Evolutionary conservation across 1,139 yeast species (phyloP), one percentile per base, ranked within the genome.

Genomic region (Saccharomyces pastorianus): DNA sequence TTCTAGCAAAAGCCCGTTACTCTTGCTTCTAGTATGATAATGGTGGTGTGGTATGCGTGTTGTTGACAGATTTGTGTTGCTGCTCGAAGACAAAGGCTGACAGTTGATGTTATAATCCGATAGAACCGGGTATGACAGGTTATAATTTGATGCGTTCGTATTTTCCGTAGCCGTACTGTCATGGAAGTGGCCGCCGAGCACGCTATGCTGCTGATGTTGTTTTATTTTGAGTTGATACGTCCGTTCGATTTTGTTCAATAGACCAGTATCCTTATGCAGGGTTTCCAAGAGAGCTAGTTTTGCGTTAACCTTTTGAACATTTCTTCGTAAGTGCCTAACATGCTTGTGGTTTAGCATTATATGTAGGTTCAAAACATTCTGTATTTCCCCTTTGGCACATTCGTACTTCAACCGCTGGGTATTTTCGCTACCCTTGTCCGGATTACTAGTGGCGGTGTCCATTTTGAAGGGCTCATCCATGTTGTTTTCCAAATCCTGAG

Each of bases 301-400:
- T 1, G 84, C 76, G 63, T 84, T 86, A 29, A 85, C 82, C 61
- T 82, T 82, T 31, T 82, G 79, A 9, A 84, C 77, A 63, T 86
- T 91, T 56, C 78, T 79, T 57, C 83, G 82, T 4, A 85, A 77
- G 48, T 77, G 68, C 27, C 76, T 73, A 51, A 83, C 72, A 66
- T 87, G 91, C 55, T 83, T 78, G 67, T 85, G 90, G 59, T 84
- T 85, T 58, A 86, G 73, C 50, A 87, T 69, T 14, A 86, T 83
- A 66, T 87, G 95, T 54, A 85, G 69, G 66, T 86, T 88, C 32
- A 87, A 84, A 63, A 61, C 71, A 63, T 63, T 76, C 57, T 64
- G 50, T 13, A 73, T 58, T 51, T 69, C 70, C 44, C 64, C 64
- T 52, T 68, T 71, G 5, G 65, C 66, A 3, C 63, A 58, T 34